A percentile compares a stretch with the other conserved stretches of the same genome.
phyloP scores from a whole-genome alignment of 495 filamentous ascomycete species.

The Collariella sp. region DNA sequence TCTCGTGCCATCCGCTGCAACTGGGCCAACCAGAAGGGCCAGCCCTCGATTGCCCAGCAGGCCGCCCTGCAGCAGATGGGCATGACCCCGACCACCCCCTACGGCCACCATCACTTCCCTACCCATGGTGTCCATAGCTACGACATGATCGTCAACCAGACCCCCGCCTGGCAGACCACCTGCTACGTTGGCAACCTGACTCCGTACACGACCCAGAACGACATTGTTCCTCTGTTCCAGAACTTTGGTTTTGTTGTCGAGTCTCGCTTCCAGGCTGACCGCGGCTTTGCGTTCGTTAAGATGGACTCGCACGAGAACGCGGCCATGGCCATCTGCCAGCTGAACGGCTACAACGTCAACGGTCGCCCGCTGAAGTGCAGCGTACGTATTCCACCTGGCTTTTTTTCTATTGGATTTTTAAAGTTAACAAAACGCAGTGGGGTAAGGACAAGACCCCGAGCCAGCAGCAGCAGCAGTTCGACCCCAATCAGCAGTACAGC shows the following conservation, averaged over 20 bases:
- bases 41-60: constrained; percentile 96
- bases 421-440: constrained; percentile 57
- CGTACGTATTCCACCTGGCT: constrained; percentile 38
- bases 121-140: constrained; percentile 95
- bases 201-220: constrained; percentile 93
- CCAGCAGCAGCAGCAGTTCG: constrained; percentile 64
- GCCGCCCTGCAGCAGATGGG: constrained; percentile 96
- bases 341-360: constrained; percentile 96
- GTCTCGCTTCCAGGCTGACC: constrained; percentile 94
- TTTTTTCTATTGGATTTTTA: background rate
- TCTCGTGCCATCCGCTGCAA: constrained; percentile 98
- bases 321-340: constrained; percentile 94
- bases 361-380: constrained; percentile 97
- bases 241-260: constrained; percentile 98
- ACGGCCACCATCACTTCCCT: constrained; percentile 95
- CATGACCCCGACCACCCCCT: constrained; percentile 95
- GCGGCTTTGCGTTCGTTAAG: constrained; percentile 98
- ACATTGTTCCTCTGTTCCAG: constrained; percentile 92
- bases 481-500: constrained; percentile 71
- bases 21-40: constrained; percentile 99
- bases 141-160: constrained; percentile 95
- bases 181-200: constrained; percentile 98
- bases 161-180: constrained; percentile 97
- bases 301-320: constrained; percentile 99
- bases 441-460: constrained; percentile 96